Base-by-base conservation (phyloP, 257 asterid species). In the Nicotiana tabacum region DNA sequence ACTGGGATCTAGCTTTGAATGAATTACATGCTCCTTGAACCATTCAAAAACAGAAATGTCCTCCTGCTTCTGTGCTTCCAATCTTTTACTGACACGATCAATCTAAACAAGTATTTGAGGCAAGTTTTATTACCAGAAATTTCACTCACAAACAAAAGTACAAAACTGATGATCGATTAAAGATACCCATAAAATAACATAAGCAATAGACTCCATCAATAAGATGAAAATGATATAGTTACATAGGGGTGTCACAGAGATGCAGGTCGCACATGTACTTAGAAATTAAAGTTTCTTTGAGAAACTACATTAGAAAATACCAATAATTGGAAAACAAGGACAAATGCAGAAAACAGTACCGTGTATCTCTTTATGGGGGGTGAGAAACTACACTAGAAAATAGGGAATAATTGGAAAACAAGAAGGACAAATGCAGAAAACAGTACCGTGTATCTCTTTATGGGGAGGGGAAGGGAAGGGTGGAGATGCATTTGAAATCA, bases 21-120 rank as follows among this genome's bases (percentile, higher is more conserved):
- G 91, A 81, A 93, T 70, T 76, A 94, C 98, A 77, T 92, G 98
- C 35, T 84, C 67, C 86, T 90, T 94, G 85, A 96, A 94, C 99
- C 98, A 96, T 85, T 89, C 92, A 80, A 96, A 92, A 87, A 92
- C 92, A 15, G 82, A 65, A 78, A 90, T 87, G 82, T 89, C 88
- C 43, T 87, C 87, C 84, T 83, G 90, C 86, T 89, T 90, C 88
- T 89, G 90, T 82, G 88, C 88, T 82, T 90, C 92, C 90, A 94
- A 86, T 88, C 94, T 92, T 89, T 81, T 89, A 77, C 88, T 86
- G 74, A 88, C 92, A 77, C 82, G 88, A 53, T 91, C 99, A 81
- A 96, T 89, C 99, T 94, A 90, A 78, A 88, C 66, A 72, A 24
- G 66, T 17, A 78, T 21, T 55, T 27, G 33, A 77, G 66, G 9